Evolutionary conservation across 169 alveolate genomes (phyloP), one percentile per base, ranked within the genome.

Genomic region (Cryptosporidium sp.): DNA sequence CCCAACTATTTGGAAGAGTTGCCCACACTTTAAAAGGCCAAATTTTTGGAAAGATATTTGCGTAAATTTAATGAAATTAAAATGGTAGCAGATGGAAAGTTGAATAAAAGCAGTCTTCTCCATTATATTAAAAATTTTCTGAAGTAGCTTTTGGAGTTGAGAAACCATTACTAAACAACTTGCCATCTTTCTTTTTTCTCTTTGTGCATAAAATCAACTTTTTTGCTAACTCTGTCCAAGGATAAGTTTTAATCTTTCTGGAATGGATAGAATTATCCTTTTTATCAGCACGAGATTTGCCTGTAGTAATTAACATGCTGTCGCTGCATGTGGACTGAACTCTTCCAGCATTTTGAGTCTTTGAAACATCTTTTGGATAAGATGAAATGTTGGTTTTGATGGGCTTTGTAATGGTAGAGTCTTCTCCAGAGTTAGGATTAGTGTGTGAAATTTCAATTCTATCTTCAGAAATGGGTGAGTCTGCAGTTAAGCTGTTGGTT

Each of bases 201-300:
- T 80, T 80, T 37, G 89, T 80, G 31, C 89, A 80, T 21, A 80
- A 69, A 61, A 80, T 80, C 75, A 80, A 48, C 65, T 80, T 80
- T 41, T 67, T 80, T 45, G 89, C 89, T 3, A 80, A 33, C 59
- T 80, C 89, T 3, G 89, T 62, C 89, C 89, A 80, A 0, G 89
- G 89, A 65, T 80, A 80, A 41, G 89, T 80, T 43, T 80, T 80
- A 14, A 65, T 80, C 62, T 80, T 80, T 43, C 89, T 61, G 35
- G 89, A 61, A 59, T 73, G 68, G 10, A 39, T 43, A 18, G 86
- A 51, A 16, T 33, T 59, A 16, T 80, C 89, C 23, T 80, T 80
- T 9, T 59, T 58, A 21, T 39, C 74, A 21, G 50, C 48, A 4
- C n/a, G 45, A 10, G 29, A 23, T 31, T 80, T 59, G 37, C 51